phyloP scores from a whole-genome alignment of 352 stramenopile genomes.

The Globisporangium irregulare region DNA sequence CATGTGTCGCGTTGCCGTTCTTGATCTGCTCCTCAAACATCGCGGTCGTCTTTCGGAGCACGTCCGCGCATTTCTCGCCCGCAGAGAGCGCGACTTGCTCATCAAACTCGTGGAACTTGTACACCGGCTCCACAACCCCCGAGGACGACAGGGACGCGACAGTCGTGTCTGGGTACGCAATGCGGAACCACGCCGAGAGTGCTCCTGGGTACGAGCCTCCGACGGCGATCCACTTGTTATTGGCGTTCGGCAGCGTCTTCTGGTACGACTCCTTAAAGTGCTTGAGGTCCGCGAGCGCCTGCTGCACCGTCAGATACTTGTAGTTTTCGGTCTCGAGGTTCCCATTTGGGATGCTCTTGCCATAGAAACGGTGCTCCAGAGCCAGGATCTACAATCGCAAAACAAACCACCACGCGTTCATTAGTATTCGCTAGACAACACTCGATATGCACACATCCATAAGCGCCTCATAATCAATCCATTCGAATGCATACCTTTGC shows the following conservation, averaged over 20 bases:
- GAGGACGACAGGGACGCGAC: slow-evolving; percentile 71
- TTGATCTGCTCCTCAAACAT: slow-evolving; percentile 67
- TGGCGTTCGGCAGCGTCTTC: slow-evolving; percentile 18
- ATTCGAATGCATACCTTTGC: slow-evolving; percentile 50
- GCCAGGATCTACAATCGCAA: slow-evolving; percentile 50
- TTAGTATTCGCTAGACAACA: neutral
- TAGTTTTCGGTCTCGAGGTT: slow-evolving; percentile 76
- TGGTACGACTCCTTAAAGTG: slow-evolving; percentile 79
- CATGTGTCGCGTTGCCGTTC: slow-evolving; percentile 42
- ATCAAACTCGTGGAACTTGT: slow-evolving; percentile 83
- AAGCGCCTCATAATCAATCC: neutral
- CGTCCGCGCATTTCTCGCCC: slow-evolving; percentile 54
- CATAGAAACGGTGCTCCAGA: slow-evolving; percentile 88
- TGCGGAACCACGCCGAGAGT: slow-evolving; percentile 75
- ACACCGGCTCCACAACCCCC: slow-evolving; percentile 77
- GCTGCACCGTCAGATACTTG: slow-evolving; percentile 74
- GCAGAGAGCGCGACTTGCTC: slow-evolving; percentile 65
- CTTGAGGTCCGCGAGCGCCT: slow-evolving; percentile 85
- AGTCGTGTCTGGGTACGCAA: slow-evolving; percentile 77
- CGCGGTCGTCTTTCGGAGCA: slow-evolving; percentile 55
- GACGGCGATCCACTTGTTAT: slow-evolving; percentile 73
- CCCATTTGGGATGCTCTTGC: slow-evolving; percentile 75
- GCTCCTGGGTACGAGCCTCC: slow-evolving; percentile 84
- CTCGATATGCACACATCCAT: neutral
- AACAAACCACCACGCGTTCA: neutral